Evolutionary conservation across 2,329 filamentous ascomycete genomes (phyloP), one percentile per base, ranked within the genome.

Genomic region (Lecanicillium sp.): DNA sequence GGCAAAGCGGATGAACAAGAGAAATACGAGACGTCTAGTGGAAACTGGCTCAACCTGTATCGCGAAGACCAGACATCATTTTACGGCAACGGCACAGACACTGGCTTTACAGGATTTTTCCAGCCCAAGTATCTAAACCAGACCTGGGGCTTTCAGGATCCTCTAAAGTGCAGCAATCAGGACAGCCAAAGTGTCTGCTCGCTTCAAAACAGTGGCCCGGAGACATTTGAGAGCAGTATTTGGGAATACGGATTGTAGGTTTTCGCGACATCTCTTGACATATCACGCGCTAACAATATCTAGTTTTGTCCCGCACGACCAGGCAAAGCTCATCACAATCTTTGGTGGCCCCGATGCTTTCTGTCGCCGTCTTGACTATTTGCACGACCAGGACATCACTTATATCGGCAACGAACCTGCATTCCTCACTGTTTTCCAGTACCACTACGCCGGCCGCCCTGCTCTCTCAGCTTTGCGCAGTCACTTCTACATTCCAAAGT

Each of bases 201-300:
- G 4, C 69, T 80, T 1, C 64, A 82, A 30, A 67, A 74, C 43
- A 72, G 66, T 2, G 79, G 73, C 0, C 68, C 72, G 6, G 83
- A 87, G 56, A 86, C 82, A 0, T 87, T 83, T 47, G 83, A 88
- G 54, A 78, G 75, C 31, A 80, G 74, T 43, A 64, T 75, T 2
- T 88, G 83, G 83, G 73, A 85, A 40, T 87, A 87, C 51, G 75
- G 75, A 13, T 87, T 85, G 70, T 75, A 51, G 47, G 70, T 62
- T 12, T 13, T 3, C 2, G n/a, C 11, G 27, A 3, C 34, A n/a
- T 12, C 16, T 20, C 9, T 9, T 4, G 14, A 3, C 30, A 11
- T 25, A 7, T 25, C 11, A 11, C 22, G 16, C 15, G 28, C 33
- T 42, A 16, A 40, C 29, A 15, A 9, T 13, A 8, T 3, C 5